Conservation (phyloP, 75 land plant species). For the Cupressus sempervirens region DNA sequence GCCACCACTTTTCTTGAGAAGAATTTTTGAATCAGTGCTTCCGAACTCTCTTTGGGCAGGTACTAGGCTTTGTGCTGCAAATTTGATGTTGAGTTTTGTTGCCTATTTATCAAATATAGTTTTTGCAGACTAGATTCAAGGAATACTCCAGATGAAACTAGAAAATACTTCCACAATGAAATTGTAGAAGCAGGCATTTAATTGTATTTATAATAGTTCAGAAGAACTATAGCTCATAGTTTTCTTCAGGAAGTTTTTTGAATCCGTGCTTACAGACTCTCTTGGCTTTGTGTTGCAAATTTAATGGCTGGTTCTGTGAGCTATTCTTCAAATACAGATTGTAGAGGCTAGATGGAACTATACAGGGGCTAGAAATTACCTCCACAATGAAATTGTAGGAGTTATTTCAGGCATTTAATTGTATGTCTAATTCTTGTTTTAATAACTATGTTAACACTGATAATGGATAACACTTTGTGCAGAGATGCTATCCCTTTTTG, state of each 20-base stretch:
- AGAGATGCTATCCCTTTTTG: too few relatives aligned
- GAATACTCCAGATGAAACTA: background rate
- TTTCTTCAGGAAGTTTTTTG: too few relatives aligned
- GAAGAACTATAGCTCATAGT: too few relatives aligned
- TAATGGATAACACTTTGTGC: too few relatives aligned
- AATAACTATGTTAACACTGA: too few relatives aligned
- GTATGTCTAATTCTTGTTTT: too few relatives aligned
- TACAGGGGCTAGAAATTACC: background rate
- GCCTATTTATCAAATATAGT: background rate
- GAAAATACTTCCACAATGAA: background rate
- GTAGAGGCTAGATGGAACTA: background rate
- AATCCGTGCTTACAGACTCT: too few relatives aligned
- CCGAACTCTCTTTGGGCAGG: constrained; percentile 91
- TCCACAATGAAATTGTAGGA: background rate
- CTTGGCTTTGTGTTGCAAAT: too few relatives aligned
- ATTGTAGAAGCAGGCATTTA: background rate
- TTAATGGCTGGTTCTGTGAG: too few relatives aligned
- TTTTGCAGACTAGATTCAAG: background rate
- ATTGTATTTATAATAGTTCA: too few relatives aligned
- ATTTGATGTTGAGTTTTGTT: background rate
- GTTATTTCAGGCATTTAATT: background rate
- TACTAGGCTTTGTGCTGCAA: constrained; percentile 3
- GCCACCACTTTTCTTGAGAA: constrained; percentile 81
- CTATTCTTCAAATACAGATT: background rate
- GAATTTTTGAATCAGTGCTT: constrained; percentile 53